Percentiles rank a stretch among this genome's conserved stretches.
phyloP scores from a whole-genome alignment of 257 asterid species.

The Solanum rostratum region DNA sequence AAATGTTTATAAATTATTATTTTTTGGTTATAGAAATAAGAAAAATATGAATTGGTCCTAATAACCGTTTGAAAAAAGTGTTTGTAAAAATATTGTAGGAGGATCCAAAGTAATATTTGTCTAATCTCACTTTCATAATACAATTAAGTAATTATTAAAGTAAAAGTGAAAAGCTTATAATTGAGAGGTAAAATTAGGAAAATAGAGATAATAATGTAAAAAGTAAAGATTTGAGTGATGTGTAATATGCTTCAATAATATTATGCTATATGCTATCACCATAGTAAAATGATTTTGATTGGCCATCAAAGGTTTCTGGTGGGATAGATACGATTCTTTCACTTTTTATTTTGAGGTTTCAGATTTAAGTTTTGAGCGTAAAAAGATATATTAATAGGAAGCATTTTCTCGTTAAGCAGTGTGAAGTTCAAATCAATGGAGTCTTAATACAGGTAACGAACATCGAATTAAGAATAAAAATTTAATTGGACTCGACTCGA shows the following conservation, averaged over 20 bases:
- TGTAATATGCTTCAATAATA: not conserved
- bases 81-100: not conserved
- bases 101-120: not conserved
- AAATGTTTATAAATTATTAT: not conserved
- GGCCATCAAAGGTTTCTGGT: not conserved
- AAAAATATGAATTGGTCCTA: not conserved
- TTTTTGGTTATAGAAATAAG: not conserved
- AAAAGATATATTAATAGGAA: not conserved
- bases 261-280: not conserved
- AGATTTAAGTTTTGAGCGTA: rapidly evolving
- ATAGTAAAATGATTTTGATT: not conserved
- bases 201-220: not conserved
- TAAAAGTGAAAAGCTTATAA: not conserved
- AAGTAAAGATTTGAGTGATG: not conserved
- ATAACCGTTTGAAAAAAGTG: not conserved
- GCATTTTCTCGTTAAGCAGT: not conserved
- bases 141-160: not conserved
- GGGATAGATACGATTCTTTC: not conserved
- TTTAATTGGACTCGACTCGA: not conserved
- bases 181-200: not conserved
- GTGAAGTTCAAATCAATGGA: not conserved
- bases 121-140: not conserved
- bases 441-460: not conserved
- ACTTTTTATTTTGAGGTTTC: not conserved
- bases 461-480: not conserved